phyloP scores from a whole-genome alignment of 2,329 filamentous ascomycete species.

The Elsinoe arachidis region DNA sequence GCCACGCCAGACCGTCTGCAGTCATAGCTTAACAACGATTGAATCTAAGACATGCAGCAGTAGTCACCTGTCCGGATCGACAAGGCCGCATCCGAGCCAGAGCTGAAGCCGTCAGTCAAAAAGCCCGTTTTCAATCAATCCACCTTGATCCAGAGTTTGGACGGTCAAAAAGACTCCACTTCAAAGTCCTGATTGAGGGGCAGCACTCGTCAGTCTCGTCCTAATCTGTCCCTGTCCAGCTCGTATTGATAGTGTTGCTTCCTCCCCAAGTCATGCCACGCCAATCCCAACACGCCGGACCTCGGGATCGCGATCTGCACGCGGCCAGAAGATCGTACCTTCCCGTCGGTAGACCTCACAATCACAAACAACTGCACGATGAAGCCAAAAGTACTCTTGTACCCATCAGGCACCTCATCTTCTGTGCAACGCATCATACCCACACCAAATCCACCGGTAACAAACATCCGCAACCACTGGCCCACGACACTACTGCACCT shows the following conservation, averaged over 20 bases:
- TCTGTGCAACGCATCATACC: not conserved
- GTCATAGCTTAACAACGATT: conserved; percentile 8
- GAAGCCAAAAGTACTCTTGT: not conserved
- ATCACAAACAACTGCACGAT: not conserved
- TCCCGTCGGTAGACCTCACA: not conserved
- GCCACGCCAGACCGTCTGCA: conserved; percentile 5
- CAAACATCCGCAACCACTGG: not conserved
- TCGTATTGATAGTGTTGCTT: not conserved
- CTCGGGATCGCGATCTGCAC: conserved; percentile 6
- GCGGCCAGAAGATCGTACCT: not conserved
- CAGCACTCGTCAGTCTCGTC: not conserved
- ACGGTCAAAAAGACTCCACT: not conserved
- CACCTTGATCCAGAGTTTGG: not conserved
- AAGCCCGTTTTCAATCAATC: conserved; percentile 9
- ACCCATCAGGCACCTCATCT: not conserved
- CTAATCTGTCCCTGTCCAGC: not conserved
- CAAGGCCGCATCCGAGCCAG: conserved; percentile 2
- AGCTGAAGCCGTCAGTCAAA: conserved; percentile 8
- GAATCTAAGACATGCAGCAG: conserved; percentile 10
- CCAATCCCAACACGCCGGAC: not conserved
- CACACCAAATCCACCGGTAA: not conserved
- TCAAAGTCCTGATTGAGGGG: not conserved
- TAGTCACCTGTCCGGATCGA: conserved; percentile 11
- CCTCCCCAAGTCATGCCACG: not conserved
- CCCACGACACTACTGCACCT: not conserved